Conservation (phyloP, 495 filamentous ascomycete genomes). For the Podospora anserina region DNA sequence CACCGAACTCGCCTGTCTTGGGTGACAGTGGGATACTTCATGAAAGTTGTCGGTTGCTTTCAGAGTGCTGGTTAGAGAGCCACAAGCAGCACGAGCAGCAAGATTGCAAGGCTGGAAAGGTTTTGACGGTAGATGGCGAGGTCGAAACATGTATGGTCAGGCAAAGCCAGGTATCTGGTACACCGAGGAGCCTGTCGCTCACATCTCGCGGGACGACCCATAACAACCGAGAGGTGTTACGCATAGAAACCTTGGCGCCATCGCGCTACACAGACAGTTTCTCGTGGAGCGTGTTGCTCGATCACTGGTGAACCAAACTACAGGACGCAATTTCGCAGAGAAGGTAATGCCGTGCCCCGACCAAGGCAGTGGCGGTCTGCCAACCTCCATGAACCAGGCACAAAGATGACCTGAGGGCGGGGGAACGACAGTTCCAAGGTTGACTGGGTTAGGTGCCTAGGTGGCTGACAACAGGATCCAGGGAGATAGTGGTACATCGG, state of each 20-base stretch:
- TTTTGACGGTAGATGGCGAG: too few relatives aligned
- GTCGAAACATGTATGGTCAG: neutral
- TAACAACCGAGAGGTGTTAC: too few relatives aligned
- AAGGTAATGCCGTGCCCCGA: neutral
- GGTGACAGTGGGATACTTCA: too few relatives aligned
- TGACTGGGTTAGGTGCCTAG: neutral
- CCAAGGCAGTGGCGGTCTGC: neutral
- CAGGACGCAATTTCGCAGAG: neutral
- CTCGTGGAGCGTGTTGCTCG: too few relatives aligned
- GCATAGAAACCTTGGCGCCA: too few relatives aligned
- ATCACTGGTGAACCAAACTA: neutral
- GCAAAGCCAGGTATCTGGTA: conserved; percentile 4
- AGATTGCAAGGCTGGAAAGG: too few relatives aligned
- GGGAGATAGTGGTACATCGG: neutral
- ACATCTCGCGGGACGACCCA: neutral
- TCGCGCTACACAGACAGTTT: neutral
- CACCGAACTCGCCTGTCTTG: neutral
- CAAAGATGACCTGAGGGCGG: neutral
- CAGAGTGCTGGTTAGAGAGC: too few relatives aligned
- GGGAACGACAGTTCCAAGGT: neutral
- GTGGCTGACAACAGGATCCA: too few relatives aligned
- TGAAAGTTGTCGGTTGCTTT: neutral
- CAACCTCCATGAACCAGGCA: neutral
- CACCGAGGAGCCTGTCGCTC: neutral
- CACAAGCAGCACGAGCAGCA: neutral